Conservation (phyloP, 257 asterid genomes). For the Nicotiana otophora region DNA sequence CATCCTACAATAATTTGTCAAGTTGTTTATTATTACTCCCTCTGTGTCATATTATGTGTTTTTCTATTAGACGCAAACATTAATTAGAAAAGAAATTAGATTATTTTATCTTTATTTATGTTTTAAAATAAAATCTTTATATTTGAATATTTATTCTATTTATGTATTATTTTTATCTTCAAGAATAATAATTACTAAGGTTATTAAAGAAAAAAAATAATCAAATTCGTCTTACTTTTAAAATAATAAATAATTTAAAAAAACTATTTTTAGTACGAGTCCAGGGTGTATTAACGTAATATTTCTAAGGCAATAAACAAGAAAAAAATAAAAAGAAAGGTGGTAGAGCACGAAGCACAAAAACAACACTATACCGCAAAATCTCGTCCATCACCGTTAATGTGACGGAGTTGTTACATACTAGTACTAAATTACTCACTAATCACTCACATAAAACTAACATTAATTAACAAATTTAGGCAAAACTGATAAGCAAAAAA, state of each 20-base stretch:
- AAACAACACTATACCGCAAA: constrained; percentile 19
- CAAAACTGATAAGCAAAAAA: constrained; percentile 7
- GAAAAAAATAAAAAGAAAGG: neutral
- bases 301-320: neutral
- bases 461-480: constrained; percentile 5
- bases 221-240: no score
- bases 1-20: neutral
- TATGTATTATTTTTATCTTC: no score
- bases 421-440: neutral
- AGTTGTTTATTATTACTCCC: neutral
- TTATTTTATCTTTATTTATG: no score
- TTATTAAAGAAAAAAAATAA: no score
- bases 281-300: neutral
- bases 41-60: no score
- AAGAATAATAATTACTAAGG: no score
- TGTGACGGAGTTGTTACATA: constrained; percentile 21
- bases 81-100: no score
- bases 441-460: constrained; percentile 4
- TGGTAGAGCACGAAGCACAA: constrained; percentile 22
- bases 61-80: no score
- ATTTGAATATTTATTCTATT: no score
- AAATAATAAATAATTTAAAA: no score
- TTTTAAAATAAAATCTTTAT: no score
- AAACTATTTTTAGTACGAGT: no score
- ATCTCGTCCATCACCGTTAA: constrained; percentile 27